Evolutionary conservation across 169 alveolate species (phyloP).

Genomic region (Eimeria brunetti): DNA sequence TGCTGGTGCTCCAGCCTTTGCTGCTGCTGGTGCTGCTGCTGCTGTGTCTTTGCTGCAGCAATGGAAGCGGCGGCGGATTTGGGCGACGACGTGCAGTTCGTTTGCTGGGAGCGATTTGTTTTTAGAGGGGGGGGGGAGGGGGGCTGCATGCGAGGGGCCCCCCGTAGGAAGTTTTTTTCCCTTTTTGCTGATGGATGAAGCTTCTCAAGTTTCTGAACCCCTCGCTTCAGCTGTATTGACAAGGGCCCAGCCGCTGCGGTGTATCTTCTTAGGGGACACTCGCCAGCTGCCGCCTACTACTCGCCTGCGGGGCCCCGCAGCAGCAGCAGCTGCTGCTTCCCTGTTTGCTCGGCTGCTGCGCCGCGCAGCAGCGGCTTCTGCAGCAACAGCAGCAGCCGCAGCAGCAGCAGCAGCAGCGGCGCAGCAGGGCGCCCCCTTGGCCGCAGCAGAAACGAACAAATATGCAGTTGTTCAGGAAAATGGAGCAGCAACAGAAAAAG

Average conservation of each 20-base stretch:
- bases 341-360: constrained; percentile 29
- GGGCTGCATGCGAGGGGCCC: not conserved
- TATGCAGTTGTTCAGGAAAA: too few species aligned
- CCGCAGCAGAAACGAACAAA: too few species aligned
- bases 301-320: constrained; percentile 38
- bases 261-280: constrained; percentile 74
- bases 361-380: not conserved
- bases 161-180: constrained; percentile 34
- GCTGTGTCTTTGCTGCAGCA: constrained; percentile 54
- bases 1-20: not conserved
- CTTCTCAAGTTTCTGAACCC: constrained; percentile 76
- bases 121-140: not conserved
- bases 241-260: constrained; percentile 50
- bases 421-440: too few species aligned
- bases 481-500: not conserved
- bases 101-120: constrained; percentile 54
- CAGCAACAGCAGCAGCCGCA: not conserved
- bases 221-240: constrained; percentile 49
- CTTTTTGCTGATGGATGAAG: constrained; percentile 77
- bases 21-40: too few species aligned
- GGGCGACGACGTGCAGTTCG: constrained; percentile 79
- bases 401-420: too few species aligned
- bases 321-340: constrained; percentile 48
- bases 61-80: constrained; percentile 79
- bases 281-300: constrained; percentile 77